Conservation (phyloP, 345 rosid genomes). For the Laguncularia racemosa region DNA sequence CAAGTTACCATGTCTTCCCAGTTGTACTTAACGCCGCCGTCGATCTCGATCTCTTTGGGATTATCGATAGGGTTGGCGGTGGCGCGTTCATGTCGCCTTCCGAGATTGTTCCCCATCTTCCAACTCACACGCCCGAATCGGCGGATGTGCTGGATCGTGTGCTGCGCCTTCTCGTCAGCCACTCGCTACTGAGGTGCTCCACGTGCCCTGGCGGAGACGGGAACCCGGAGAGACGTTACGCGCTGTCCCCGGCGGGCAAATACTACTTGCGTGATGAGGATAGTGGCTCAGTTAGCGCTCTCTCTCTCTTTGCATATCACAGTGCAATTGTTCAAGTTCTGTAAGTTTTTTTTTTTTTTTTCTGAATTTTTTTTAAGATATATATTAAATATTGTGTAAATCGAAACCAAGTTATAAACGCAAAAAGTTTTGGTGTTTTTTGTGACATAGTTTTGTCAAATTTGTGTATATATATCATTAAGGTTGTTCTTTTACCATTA, state of each 20-base stretch:
- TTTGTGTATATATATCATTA: too few relatives aligned
- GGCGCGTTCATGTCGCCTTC: conserved; percentile 36
- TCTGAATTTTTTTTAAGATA: too few relatives aligned
- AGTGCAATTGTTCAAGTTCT: conserved; percentile 6
- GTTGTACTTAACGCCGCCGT: conserved; percentile 42
- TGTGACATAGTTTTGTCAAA: too few relatives aligned
- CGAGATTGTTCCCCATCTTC: conserved; percentile 29
- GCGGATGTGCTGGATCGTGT: conserved; percentile 41
- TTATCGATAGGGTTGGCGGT: conserved; percentile 26
- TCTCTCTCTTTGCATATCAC: conserved; percentile 11
- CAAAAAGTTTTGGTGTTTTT: too few relatives aligned
- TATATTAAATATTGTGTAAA: too few relatives aligned
- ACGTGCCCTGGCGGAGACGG: conserved; percentile 6
- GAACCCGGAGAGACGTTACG: conserved; percentile 14
- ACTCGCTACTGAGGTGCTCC: conserved; percentile 34
- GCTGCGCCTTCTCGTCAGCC: conserved; percentile 38
- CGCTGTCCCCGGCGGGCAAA: conserved; percentile 16
- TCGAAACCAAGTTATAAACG: too few relatives aligned
- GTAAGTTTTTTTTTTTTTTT: not conserved
- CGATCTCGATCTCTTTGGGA: conserved; percentile 41
- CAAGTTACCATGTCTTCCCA: conserved; percentile 26
- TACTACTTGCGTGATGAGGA: conserved; percentile 19
- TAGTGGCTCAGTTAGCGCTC: conserved; percentile 17
- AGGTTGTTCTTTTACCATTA: too few relatives aligned
- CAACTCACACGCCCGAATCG: conserved; percentile 23